These are phyloP conservation scores for Ophiostoma sp. DNA, from an alignment of 2,329 filamentous ascomycete genomes.

Conservation along the genomic window DNA sequence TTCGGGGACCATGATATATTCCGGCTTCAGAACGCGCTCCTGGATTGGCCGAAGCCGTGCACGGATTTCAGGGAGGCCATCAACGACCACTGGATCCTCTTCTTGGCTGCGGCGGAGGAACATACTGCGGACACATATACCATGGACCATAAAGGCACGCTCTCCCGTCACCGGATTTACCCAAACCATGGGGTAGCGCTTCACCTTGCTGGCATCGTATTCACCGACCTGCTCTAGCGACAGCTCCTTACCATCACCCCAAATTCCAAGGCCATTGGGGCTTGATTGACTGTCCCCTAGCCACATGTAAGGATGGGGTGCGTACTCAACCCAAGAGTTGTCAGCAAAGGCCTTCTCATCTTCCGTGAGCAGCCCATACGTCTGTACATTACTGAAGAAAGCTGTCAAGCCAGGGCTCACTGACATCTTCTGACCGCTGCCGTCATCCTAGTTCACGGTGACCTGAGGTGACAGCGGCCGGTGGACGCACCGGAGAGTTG, in stretches of 20 bases:
- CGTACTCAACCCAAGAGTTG: slow-evolving; percentile 44
- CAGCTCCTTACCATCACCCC: too few species aligned
- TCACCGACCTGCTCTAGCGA: slow-evolving; percentile 21
- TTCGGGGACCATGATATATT: slow-evolving; percentile 38
- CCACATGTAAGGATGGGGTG: slow-evolving; percentile 37
- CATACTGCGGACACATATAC: slow-evolving; percentile 37
- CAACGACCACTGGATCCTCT: slow-evolving; percentile 35
- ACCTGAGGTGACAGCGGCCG: slow-evolving; percentile 26
- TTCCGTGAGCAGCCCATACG: slow-evolving; percentile 33
- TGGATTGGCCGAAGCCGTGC: slow-evolving; percentile 36
- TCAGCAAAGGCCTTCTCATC: slow-evolving; percentile 40
- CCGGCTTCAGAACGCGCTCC: slow-evolving; percentile 38
- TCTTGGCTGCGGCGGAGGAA: slow-evolving; percentile 35
- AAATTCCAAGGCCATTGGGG: slow-evolving; percentile 32
- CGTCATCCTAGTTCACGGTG: slow-evolving; percentile 32
- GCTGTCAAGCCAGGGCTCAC: slow-evolving; percentile 40
- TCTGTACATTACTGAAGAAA: slow-evolving; percentile 40
- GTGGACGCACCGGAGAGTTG: too few species aligned
- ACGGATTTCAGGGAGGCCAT: slow-evolving; percentile 37
- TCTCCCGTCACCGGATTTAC: slow-evolving; percentile 40
- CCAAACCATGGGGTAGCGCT: slow-evolving; percentile 44
- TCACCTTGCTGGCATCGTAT: slow-evolving; percentile 33
- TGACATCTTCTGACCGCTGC: slow-evolving; percentile 32
- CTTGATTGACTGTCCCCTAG: slow-evolving; percentile 38
- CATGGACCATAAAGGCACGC: slow-evolving; percentile 42